phyloP scores from a whole-genome alignment of 192 early-diverging fungal species.

The Borealophlyctis nickersoniae region DNA sequence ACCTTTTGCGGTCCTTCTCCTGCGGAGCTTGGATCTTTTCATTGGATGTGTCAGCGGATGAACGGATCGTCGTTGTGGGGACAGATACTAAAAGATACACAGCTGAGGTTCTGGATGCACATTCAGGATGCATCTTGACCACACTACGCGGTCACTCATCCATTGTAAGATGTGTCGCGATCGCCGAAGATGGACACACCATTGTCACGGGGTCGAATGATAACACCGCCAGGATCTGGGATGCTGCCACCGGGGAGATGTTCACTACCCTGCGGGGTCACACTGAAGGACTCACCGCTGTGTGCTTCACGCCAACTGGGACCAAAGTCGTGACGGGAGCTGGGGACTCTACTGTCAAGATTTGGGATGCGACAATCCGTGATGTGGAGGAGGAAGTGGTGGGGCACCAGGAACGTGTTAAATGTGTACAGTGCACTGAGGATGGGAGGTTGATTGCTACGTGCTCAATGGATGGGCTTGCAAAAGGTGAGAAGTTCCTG shows the following conservation, averaged over 20 bases:
- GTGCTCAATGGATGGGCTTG: neutral
- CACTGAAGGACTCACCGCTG: neutral
- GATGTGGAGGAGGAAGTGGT: neutral
- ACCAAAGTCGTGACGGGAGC: neutral
- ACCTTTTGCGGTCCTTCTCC: neutral
- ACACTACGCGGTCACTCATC: conserved; percentile 15
- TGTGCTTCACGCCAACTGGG: neutral
- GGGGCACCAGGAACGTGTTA: conserved; percentile 4
- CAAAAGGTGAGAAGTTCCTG: neutral
- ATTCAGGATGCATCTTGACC: neutral
- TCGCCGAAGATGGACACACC: conserved; percentile 5
- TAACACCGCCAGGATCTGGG: neutral
- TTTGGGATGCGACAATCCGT: conserved; percentile 67
- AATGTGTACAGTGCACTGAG: neutral
- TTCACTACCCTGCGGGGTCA: neutral
- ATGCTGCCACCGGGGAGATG: conserved; percentile 1
- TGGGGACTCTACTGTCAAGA: conserved; percentile 70
- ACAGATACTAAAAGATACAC: conserved; percentile 3
- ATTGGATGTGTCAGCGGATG: neutral
- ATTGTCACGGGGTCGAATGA: neutral
- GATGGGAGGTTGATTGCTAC: neutral
- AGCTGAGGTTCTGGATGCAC: neutral
- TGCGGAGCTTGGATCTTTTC: neutral
- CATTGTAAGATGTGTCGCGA: neutral
- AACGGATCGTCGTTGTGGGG: neutral